These are phyloP conservation scores for Raphanus hybrid DNA, from an alignment of 441 rosid genomes.

Conservation along the genomic window DNA sequence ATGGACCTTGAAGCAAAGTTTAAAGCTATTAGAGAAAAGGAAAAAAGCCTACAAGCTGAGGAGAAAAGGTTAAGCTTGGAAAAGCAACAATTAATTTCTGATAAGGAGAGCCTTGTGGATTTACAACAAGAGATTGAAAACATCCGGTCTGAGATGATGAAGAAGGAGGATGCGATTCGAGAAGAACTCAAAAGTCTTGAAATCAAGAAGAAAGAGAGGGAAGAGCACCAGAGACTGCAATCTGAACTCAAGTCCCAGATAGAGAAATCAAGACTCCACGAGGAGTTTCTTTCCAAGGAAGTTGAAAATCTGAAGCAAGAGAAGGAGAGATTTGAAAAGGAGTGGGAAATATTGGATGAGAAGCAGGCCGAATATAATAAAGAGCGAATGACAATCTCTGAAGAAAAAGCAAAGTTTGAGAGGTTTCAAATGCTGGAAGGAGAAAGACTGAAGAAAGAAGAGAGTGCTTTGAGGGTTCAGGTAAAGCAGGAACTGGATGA, in stretches of 20 bases:
- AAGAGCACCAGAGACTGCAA: constrained; percentile 65
- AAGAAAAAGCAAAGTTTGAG: constrained; percentile 62
- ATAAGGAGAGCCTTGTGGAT: constrained; percentile 55
- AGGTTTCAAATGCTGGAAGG: constrained; percentile 52
- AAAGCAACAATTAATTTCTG: constrained; percentile 60
- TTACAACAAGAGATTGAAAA: constrained; percentile 68
- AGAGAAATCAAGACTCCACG: constrained; percentile 61
- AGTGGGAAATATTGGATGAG: constrained; percentile 82
- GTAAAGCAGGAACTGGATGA: constrained; percentile 61
- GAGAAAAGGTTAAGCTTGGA: constrained; percentile 63
- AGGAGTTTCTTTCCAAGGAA: constrained; percentile 74
- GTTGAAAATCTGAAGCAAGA: constrained; percentile 73
- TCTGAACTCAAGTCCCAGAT: constrained; percentile 75
- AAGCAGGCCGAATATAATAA: constrained; percentile 59
- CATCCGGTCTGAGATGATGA: constrained; percentile 61
- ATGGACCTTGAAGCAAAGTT: constrained; percentile 69
- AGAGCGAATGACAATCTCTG: constrained; percentile 50
- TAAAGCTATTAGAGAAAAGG: constrained; percentile 66
- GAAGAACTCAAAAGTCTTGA: constrained; percentile 64
- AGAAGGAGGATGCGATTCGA: constrained; percentile 57
- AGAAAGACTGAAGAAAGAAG: constrained; percentile 68
- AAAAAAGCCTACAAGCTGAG: constrained; percentile 63
- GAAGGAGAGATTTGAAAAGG: constrained; percentile 78
- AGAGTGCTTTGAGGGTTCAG: constrained; percentile 52
- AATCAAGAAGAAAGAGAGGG: constrained; percentile 66